These are phyloP conservation scores for Quillaja saponaria DNA, from an alignment of 306 rosid species.

Conservation along the genomic window DNA sequence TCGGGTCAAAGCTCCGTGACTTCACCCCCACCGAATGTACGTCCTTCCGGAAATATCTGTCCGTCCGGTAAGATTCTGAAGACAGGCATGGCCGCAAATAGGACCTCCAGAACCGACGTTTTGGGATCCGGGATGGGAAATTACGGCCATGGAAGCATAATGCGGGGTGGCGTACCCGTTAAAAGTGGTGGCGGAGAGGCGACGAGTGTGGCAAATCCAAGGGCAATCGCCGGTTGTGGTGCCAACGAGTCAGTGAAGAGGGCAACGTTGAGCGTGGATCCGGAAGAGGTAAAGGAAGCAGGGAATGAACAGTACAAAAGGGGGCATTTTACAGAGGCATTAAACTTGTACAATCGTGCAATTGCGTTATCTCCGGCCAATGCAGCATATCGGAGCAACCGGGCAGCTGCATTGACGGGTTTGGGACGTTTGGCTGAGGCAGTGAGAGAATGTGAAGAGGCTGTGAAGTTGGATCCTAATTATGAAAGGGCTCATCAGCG, in stretches of 20 bases:
- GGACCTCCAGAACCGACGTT: conserved; percentile 61
- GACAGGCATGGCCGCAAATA: conserved; percentile 53
- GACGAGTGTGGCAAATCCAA: not conserved
- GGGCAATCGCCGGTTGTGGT: conserved; percentile 16
- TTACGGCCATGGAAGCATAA: conserved; percentile 94
- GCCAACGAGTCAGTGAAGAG: conserved; percentile 46
- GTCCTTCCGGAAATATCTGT: conserved; percentile 90
- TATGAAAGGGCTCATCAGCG: conserved; percentile 88
- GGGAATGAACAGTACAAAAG: conserved; percentile 83
- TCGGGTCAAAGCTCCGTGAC: conserved; percentile 68
- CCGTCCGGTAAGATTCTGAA: conserved; percentile 79
- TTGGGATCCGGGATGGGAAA: conserved; percentile 76
- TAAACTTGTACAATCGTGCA: conserved; percentile 78
- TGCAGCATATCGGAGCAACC: conserved; percentile 76
- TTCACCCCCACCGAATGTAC: conserved; percentile 64
- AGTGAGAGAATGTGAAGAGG: conserved; percentile 81
- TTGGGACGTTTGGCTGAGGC: conserved; percentile 74
- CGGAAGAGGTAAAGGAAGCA: conserved; percentile 75
- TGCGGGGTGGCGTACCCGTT: conserved; percentile 61
- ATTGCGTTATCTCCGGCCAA: conserved; percentile 68
- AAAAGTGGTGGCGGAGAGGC: conserved; percentile 34
- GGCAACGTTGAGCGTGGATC: conserved; percentile 50
- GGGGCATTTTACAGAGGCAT: conserved; percentile 74
- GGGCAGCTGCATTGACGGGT: conserved; percentile 86
- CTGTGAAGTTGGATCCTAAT: conserved; percentile 80